Conservation (phyloP, 345 rosid species). For the Bruguiera gymnorhiza region DNA sequence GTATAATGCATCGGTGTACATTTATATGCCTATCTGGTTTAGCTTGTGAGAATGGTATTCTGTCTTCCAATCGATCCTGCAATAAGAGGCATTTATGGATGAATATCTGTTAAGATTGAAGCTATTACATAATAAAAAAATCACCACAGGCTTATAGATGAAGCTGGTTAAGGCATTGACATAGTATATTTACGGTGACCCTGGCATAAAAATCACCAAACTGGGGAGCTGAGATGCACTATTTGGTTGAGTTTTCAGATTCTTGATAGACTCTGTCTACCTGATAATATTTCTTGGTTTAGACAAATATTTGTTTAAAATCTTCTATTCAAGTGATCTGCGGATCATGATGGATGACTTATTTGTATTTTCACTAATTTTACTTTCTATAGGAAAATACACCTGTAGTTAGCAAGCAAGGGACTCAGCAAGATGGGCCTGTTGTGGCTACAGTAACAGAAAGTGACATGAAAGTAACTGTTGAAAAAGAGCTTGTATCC, state of each 20-base stretch:
- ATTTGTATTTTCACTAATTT: slow-evolving; percentile 17
- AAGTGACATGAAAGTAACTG: slow-evolving; percentile 79
- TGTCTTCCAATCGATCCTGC: no score
- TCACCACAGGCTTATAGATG: no score
- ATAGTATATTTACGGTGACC: no score
- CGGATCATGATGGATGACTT: slow-evolving; percentile 10
- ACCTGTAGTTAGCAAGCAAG: slow-evolving; percentile 61
- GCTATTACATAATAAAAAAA: no score
- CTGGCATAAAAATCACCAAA: neutral
- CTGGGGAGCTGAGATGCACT: neutral
- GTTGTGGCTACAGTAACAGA: slow-evolving; percentile 55
- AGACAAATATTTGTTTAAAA: neutral
- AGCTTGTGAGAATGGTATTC: no score
- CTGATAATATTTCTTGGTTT: neutral
- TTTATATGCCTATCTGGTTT: no score
- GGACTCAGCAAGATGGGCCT: slow-evolving; percentile 63
- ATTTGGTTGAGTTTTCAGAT: neutral
- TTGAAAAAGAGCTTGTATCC: slow-evolving; percentile 91
- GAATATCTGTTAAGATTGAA: no score
- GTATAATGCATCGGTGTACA: no score
- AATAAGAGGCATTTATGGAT: no score
- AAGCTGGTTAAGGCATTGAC: no score
- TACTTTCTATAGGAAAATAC: slow-evolving; percentile 68
- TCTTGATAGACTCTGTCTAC: neutral
- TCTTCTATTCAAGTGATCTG: neutral